Base-by-base conservation (phyloP, 345 rosid species). In the Fremontodendron californicum region DNA sequence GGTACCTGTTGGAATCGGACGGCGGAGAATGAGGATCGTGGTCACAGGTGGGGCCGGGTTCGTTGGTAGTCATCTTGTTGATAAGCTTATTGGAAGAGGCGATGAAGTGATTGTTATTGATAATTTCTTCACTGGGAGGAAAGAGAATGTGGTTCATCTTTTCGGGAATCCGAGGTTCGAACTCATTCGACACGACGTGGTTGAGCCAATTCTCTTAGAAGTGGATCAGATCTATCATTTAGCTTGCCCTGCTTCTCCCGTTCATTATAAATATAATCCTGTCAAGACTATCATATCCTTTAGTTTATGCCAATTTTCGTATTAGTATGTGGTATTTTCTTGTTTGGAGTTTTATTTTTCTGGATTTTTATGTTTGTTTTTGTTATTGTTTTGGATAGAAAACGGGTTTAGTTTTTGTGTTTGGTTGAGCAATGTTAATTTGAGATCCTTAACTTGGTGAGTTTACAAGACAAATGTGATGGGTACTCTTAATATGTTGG, bases 171-270 rank as follows among this genome's bases (percentile, higher is more conserved):
- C 98, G 0, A 93, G 96, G 82, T 92, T 96, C 66, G 97, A 96
- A 89, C 91, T 96, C 19, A 92, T 96, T 73, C 89, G 99, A 9
- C 99, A 96, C 79, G 99, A 96, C 49, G 99, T 96, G 0, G 98
- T 96, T 42, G 99, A 96, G 61, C 97, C 99, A 33, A 93, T 96
- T 16, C 88, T 96, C 49, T 83, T 96, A 68, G 99, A 96, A 88
- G 99, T 96, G 9, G 99, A 96, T 88, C 97, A 92, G 90, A 93
- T 96, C 90, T 96, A 96, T 82, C 99, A 96, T 82, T 87, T 96
- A 78, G 99, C 99, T 81, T 96, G 99, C 78, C 99, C 99, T 1
- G 99, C 98, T 1, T 96, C 99, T 37, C 99, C 99, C 10, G 98
- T 96, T 77, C 99, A 96, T 80, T 96, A 96, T 79, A 96, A 96